Percentiles rank a stretch among this genome's conserved stretches.
Evolutionary conservation across 306 rosid genomes (phyloP).

Genomic region (Crataegus laevigata): DNA sequence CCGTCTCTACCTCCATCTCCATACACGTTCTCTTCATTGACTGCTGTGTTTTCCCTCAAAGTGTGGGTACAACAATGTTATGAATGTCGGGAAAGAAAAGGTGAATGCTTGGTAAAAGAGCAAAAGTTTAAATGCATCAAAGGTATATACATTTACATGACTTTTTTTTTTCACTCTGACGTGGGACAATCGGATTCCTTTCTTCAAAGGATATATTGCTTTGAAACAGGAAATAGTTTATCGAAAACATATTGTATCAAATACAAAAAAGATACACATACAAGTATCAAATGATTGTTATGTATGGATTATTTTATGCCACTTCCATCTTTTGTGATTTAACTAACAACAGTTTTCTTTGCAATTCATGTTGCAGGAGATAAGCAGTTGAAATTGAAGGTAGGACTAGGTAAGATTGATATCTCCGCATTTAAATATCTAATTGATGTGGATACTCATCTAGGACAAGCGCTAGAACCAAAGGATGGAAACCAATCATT

Average conservation of each 20-base stretch:
- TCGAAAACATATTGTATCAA: no score
- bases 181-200: neutral
- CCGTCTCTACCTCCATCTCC: neutral
- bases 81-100: fast-evolving
- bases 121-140: neutral
- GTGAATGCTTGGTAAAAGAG: neutral
- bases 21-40: fast-evolving
- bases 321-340: neutral
- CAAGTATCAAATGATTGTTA: no score
- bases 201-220: neutral
- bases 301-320: neutral
- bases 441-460: neutral
- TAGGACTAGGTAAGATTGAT: conserved; percentile 37
- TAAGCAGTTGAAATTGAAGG: neutral
- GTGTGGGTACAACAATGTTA: neutral
- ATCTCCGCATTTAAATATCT: neutral
- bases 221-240: no score
- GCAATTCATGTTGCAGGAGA: conserved; percentile 16
- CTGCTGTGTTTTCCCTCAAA: neutral
- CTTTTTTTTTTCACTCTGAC: neutral
- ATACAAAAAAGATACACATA: no score
- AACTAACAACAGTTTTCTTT: conserved; percentile 5
- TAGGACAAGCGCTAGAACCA: neutral
- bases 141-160: neutral
- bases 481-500: neutral